These are phyloP conservation scores for Microsporum audouinii DNA, from an alignment of 2,329 filamentous ascomycete species.

Conservation along the genomic window DNA sequence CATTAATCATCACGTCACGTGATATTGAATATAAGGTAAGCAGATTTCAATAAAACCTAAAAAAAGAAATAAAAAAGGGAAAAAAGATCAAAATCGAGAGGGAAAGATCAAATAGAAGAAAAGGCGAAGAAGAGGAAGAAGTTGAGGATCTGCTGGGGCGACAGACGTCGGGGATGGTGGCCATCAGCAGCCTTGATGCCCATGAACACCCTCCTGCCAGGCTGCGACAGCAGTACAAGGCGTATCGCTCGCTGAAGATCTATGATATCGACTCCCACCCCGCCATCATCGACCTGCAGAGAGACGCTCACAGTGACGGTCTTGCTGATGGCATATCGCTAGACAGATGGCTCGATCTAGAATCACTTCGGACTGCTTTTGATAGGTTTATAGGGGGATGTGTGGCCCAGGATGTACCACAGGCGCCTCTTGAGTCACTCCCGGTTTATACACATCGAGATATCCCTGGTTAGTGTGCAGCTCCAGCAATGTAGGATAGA, in stretches of 20 bases:
- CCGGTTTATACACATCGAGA: conserved; percentile 28
- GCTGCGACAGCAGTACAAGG: conserved; percentile 64
- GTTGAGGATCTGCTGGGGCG: not conserved
- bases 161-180: not conserved
- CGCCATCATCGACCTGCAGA: conserved; percentile 46
- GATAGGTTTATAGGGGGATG: conserved; percentile 20
- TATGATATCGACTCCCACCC: conserved; percentile 42
- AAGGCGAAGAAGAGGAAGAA: not conserved
- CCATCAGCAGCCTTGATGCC: conserved; percentile 48
- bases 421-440: conserved; percentile 16
- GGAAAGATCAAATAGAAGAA: not conserved
- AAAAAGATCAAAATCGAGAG: not conserved
- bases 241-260: conserved; percentile 51
- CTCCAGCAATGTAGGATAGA: not conserved
- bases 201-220: conserved; percentile 63
- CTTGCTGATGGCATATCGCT: conserved; percentile 21
- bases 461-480: conserved; percentile 26
- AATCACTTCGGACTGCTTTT: conserved; percentile 23
- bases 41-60: not conserved
- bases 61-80: not conserved
- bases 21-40: not conserved
- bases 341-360: conserved; percentile 21
- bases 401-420: conserved; percentile 10
- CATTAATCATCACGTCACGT: not conserved
- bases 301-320: conserved; percentile 24